Conservation (phyloP, 129 eudicot genomes). For the Artemisia tridentata region DNA sequence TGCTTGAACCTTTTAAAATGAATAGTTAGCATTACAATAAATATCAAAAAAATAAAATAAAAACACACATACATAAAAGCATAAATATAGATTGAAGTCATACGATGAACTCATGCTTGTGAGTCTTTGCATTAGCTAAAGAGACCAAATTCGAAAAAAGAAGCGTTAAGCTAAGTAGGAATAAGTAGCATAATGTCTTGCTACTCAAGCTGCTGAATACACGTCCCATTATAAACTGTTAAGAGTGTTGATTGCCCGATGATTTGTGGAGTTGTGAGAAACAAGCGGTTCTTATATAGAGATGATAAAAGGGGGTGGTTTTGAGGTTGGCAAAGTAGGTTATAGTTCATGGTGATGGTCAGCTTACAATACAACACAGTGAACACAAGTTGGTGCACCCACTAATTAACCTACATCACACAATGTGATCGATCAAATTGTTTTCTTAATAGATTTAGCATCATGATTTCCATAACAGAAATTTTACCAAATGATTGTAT, state of each 20-base stretch:
- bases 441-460: constrained; percentile 16
- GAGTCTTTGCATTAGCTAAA: constrained; percentile 53
- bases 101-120: constrained; percentile 75
- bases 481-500: not conserved
- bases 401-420: constrained; percentile 53
- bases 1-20: constrained; percentile 60
- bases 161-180: constrained; percentile 41
- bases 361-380: constrained; percentile 25
- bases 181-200: constrained; percentile 12
- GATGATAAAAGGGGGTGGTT: constrained; percentile 29
- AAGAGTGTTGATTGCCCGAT: not conserved
- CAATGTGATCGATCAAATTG: constrained; percentile 32
- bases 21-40: constrained; percentile 10
- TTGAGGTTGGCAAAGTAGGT: constrained; percentile 74
- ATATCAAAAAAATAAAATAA: no score
- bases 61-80: no score
- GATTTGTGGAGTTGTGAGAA: no score
- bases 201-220: constrained; percentile 24
- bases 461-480: constrained; percentile 26
- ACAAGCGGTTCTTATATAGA: no score
- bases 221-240: constrained; percentile 33
- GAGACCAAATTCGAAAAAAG: constrained; percentile 39
- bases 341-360: constrained; percentile 33
- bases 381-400: constrained; percentile 86
- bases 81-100: constrained; percentile 16